Evolutionary conservation across 352 stramenopile genomes (phyloP).

Genomic region (Phytophthora cactorum): DNA sequence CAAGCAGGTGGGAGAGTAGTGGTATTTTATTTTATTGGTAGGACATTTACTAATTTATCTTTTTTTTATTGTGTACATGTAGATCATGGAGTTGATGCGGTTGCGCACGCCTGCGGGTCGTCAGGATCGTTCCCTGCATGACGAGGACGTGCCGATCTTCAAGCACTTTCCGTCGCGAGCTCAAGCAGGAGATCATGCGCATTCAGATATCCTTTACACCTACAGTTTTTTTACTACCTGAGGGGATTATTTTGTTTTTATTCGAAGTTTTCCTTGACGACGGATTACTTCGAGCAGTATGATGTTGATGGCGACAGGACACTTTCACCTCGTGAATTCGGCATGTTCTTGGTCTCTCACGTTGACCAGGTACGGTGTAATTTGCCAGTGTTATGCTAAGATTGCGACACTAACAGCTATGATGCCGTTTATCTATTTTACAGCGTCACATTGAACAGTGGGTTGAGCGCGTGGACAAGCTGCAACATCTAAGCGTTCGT

Average conservation of each 20-base stretch:
- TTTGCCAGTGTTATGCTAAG: background rate
- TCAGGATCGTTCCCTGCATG: constrained; percentile 79
- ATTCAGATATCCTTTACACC: constrained; percentile 89
- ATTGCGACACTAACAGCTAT: background rate
- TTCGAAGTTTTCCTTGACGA: constrained; percentile 49
- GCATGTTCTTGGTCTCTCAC: constrained; percentile 89
- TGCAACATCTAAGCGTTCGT: constrained; percentile 62
- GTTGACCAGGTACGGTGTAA: constrained; percentile 66
- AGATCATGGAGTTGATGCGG: constrained; percentile 90
- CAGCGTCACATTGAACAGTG: constrained; percentile 70
- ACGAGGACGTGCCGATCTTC: constrained; percentile 83
- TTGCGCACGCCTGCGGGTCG: constrained; percentile 76
- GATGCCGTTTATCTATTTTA: background rate
- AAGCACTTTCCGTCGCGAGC: constrained; percentile 81
- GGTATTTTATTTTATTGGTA: background rate
- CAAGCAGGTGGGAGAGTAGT: constrained; percentile 56
- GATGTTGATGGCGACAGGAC: constrained; percentile 83
- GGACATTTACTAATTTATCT: background rate
- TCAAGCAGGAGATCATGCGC: constrained; percentile 86
- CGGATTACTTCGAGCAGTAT: constrained; percentile 90
- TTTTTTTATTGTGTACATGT: constrained; percentile 40
- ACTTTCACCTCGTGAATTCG: constrained; percentile 84
- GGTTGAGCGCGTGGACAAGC: constrained; percentile 79
- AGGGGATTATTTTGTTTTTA: background rate
- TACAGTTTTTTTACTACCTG: constrained; percentile 4